phyloP scores from a whole-genome alignment of 768 basidiomycete genomes.

The Boletellus ananas region DNA sequence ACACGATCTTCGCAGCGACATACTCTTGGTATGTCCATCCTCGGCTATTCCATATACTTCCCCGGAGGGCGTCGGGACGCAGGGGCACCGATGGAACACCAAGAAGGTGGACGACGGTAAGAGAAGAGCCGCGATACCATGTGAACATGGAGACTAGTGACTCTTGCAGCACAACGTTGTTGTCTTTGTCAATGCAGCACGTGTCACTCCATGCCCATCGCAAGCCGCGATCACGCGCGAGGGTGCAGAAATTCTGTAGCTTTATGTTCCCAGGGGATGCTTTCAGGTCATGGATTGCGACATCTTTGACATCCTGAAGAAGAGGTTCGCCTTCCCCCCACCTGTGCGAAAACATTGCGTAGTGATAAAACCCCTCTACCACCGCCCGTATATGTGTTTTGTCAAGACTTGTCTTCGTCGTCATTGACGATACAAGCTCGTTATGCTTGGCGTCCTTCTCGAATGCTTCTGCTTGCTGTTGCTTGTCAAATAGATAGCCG shows the following conservation, averaged over 20 bases:
- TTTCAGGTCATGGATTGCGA: slow-evolving; percentile 1
- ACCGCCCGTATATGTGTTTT: not conserved
- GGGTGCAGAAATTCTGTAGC: not conserved
- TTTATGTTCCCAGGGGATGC: not conserved
- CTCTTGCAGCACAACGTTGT: not conserved
- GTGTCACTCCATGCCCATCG: slow-evolving; percentile 12
- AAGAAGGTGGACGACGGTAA: slow-evolving; percentile 4
- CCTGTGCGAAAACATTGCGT: slow-evolving; percentile 3
- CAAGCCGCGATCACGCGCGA: not conserved
- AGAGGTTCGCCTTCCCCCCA: slow-evolving; percentile 1
- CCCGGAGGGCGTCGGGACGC: not conserved
- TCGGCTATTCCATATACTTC: slow-evolving; percentile 8
- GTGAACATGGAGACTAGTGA: slow-evolving; percentile 11
- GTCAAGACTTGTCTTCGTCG: not conserved
- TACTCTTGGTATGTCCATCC: slow-evolving; percentile 14
- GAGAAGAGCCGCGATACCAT: slow-evolving; percentile 7
- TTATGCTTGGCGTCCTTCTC: not conserved
- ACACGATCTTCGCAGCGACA: not conserved
- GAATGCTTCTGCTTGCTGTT: not conserved
- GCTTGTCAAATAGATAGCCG: not conserved
- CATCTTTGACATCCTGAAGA: not conserved
- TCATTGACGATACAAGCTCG: not conserved
- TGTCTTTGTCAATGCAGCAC: slow-evolving; percentile 1
- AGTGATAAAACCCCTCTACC: not conserved
- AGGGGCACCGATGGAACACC: not conserved